phyloP scores from a whole-genome alignment of 306 rosid species.

The Pterocarpus santalinus region DNA sequence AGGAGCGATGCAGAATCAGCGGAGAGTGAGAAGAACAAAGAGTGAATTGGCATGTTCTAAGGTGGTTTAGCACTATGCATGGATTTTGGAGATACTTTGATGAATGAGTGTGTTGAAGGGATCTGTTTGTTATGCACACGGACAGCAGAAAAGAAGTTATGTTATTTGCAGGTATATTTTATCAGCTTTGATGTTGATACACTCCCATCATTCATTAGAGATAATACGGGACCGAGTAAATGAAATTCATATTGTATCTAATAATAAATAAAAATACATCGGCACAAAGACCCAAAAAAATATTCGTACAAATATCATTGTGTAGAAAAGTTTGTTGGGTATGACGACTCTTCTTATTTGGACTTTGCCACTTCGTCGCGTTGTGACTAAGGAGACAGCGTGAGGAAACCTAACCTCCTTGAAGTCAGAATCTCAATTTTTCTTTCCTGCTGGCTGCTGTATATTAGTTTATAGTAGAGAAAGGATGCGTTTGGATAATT shows the following conservation, averaged over 20 bases:
- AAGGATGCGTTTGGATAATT: too few species aligned
- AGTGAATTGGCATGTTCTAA: background rate
- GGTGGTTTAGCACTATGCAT: background rate
- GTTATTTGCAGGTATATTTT: too few species aligned
- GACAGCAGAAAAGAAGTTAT: background rate
- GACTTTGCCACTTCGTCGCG: background rate
- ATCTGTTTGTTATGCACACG: slow-evolving; percentile 18
- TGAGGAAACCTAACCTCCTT: slow-evolving; percentile 3
- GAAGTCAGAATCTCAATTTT: background rate
- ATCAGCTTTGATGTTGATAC: too few species aligned
- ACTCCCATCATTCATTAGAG: too few species aligned
- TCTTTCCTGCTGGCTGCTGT: background rate
- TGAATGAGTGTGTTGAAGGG: background rate
- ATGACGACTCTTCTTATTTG: background rate
- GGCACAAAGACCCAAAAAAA: too few species aligned
- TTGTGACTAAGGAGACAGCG: background rate
- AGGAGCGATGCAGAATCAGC: slow-evolving; percentile 16
- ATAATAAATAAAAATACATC: too few species aligned
- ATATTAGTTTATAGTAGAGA: too few species aligned
- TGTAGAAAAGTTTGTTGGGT: background rate
- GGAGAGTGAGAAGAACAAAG: background rate
- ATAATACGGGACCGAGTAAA: too few species aligned
- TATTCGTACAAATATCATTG: too few species aligned
- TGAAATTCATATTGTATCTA: too few species aligned
- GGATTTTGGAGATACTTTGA: slow-evolving; percentile 11